Percentiles rank a stretch among this genome's conserved stretches.
Evolutionary conservation across 352 stramenopile genomes (phyloP).

Genomic region (Globisporangium parvum): DNA sequence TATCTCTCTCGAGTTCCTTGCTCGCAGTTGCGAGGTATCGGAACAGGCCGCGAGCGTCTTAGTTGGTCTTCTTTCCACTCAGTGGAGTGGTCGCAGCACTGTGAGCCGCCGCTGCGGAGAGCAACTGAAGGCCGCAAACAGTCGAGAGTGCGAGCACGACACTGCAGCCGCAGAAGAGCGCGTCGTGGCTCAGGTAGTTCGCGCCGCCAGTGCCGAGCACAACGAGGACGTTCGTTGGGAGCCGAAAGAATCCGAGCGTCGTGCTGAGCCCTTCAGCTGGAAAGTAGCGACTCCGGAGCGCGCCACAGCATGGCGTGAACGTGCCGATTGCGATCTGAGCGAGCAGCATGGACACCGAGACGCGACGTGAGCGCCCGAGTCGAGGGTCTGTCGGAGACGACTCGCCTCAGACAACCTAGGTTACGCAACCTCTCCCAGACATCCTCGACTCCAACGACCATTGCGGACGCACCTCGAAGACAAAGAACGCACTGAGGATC

Average conservation of each 20-base stretch:
- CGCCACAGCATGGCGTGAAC: constrained; percentile 50
- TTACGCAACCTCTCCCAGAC: background rate
- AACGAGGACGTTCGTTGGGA: constrained; percentile 64
- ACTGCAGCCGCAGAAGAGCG: constrained; percentile 39
- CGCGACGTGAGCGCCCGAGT: no score
- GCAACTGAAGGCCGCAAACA: constrained; percentile 23
- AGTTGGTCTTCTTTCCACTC: no score
- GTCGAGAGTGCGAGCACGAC: constrained; percentile 28
- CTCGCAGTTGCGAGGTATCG: constrained; percentile 9
- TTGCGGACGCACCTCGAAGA: constrained; percentile 19
- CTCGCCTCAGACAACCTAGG: no score
- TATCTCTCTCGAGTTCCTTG: background rate
- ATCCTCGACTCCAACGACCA: background rate
- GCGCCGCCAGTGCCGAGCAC: constrained; percentile 41
- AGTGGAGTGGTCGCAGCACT: no score
- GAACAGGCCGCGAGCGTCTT: constrained; percentile 12
- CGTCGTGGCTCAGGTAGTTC: constrained; percentile 22
- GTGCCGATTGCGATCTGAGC: constrained; percentile 44
- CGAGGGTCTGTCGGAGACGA: no score
- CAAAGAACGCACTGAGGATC: constrained; percentile 17
- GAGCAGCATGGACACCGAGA: background rate
- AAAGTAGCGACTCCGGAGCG: constrained; percentile 43
- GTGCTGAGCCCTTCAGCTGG: constrained; percentile 32
- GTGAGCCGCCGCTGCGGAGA: background rate
- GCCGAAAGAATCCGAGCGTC: constrained; percentile 41